These are phyloP conservation scores for Mycena vulgaris DNA, from an alignment of 768 basidiomycete genomes.

Conservation along the genomic window DNA sequence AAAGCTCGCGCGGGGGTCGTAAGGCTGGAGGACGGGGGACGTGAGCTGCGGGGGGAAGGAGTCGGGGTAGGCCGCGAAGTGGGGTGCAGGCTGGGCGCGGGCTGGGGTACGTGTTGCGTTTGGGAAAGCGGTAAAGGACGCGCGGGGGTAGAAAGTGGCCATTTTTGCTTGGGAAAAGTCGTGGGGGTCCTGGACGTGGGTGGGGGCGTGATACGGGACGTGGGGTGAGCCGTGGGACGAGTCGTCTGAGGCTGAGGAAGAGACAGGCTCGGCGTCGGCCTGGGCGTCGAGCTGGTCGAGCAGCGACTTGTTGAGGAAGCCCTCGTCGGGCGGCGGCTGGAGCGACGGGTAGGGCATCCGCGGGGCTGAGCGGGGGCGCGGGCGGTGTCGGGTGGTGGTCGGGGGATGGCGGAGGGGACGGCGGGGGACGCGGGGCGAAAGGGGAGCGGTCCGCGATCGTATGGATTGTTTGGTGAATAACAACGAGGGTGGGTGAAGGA, in stretches of 20 bases:
- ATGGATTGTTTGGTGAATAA: slow-evolving; percentile 16
- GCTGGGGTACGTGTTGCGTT: slow-evolving; percentile 25
- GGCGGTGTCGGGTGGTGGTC: background rate
- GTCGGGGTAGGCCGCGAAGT: slow-evolving; percentile 23
- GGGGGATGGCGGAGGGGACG: slow-evolving; percentile 25
- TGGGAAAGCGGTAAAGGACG: slow-evolving; percentile 50
- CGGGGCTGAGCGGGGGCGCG: background rate
- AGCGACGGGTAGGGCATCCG: slow-evolving; percentile 65
- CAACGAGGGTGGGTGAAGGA: slow-evolving; percentile 13
- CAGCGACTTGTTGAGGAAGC: slow-evolving; percentile 88
- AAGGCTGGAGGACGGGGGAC: slow-evolving; percentile 41
- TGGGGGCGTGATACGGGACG: slow-evolving; percentile 52
- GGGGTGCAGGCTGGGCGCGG: slow-evolving; percentile 25
- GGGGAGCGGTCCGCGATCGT: slow-evolving; percentile 26
- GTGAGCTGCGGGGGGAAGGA: slow-evolving; percentile 34
- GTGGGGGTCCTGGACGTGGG: slow-evolving; percentile 55
- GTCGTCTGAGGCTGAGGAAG: slow-evolving; percentile 62
- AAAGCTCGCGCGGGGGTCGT: slow-evolving; percentile 48
- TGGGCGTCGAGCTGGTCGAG: slow-evolving; percentile 88
- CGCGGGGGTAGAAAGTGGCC: slow-evolving; percentile 50
- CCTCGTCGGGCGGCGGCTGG: slow-evolving; percentile 71
- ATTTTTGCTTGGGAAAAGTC: slow-evolving; percentile 38
- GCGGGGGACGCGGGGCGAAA: slow-evolving; percentile 14
- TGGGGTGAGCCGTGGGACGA: slow-evolving; percentile 67
- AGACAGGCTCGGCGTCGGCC: slow-evolving; percentile 83